phyloP scores from a whole-genome alignment of 2,329 filamentous ascomycete species.

The Exserohilum rostratum region DNA sequence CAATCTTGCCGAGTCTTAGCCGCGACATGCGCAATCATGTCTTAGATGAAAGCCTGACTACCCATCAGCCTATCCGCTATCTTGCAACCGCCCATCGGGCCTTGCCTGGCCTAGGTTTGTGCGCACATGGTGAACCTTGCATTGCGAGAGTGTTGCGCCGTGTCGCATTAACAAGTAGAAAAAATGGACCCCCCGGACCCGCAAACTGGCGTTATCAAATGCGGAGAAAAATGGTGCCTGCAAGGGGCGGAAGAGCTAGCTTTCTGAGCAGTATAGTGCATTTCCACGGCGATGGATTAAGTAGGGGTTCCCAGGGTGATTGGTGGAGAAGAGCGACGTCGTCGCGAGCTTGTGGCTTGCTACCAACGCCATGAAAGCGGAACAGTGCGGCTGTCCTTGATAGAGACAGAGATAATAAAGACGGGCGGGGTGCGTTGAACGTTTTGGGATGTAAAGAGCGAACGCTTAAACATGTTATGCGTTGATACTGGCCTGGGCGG shows the following conservation, averaged over 20 bases:
- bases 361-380: neutral
- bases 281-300: neutral
- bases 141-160: neutral
- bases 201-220: neutral
- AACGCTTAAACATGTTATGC: neutral
- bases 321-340: neutral
- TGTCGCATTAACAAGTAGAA: neutral
- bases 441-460: constrained; percentile 17
- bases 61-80: neutral
- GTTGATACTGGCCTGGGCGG: neutral
- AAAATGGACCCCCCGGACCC: neutral
- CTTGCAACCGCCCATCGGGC: neutral
- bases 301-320: neutral
- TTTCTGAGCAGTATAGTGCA: neutral
- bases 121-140: neutral
- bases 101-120: neutral
- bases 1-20: neutral
- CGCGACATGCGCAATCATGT: neutral
- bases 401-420: neutral
- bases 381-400: neutral
- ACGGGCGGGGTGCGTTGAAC: constrained; percentile 11
- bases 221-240: constrained; percentile 2
- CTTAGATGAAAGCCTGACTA: neutral
- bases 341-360: neutral
- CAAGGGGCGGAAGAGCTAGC: neutral